A percentile compares a stretch with the other conserved stretches of the same genome.
These are phyloP conservation scores for Ganoderma multipileum DNA, from an alignment of 1,284 basidiomycete species.

Conservation along the genomic window DNA sequence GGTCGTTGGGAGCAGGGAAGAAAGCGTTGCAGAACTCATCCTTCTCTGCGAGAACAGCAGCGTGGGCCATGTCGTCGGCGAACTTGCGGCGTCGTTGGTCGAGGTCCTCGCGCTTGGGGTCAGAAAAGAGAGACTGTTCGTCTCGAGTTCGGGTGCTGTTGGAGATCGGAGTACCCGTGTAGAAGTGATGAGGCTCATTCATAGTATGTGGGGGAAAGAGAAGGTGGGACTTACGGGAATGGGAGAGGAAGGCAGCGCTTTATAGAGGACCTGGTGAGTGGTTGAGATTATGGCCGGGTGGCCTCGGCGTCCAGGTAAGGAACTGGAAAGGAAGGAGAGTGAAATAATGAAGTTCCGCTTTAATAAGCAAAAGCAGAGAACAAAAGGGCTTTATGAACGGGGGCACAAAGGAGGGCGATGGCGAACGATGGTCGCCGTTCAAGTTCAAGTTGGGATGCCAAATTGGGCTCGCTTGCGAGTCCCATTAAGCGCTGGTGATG, in stretches of 20 bases:
- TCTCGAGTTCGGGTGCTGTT: not conserved
- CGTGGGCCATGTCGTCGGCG: not conserved
- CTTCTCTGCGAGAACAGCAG: not conserved
- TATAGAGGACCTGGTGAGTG: not conserved
- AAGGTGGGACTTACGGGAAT: not conserved
- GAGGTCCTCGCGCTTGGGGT: not conserved
- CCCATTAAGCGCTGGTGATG: not conserved
- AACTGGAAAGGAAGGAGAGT: not conserved
- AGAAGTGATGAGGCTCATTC: not conserved
- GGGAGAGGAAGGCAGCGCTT: not conserved
- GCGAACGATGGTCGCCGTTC: not conserved
- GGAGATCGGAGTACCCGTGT: not conserved
- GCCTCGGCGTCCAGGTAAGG: not conserved
- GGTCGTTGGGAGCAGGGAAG: not conserved
- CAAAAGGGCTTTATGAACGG: not conserved
- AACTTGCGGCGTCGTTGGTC: not conserved
- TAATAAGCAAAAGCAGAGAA: not conserved
- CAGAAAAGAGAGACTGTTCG: not conserved
- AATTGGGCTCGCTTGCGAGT: not conserved
- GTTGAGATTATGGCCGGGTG: not conserved
- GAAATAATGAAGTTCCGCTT: not conserved
- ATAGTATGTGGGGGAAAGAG: not conserved
- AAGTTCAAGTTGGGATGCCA: not conserved
- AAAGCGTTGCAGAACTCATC: not conserved
- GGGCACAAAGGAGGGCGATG: not conserved